Percentiles rank a stretch among this genome's conserved stretches.
These are phyloP conservation scores for Gomphus bonarii DNA, from an alignment of 1,284 basidiomycete genomes.

Conservation along the genomic window DNA sequence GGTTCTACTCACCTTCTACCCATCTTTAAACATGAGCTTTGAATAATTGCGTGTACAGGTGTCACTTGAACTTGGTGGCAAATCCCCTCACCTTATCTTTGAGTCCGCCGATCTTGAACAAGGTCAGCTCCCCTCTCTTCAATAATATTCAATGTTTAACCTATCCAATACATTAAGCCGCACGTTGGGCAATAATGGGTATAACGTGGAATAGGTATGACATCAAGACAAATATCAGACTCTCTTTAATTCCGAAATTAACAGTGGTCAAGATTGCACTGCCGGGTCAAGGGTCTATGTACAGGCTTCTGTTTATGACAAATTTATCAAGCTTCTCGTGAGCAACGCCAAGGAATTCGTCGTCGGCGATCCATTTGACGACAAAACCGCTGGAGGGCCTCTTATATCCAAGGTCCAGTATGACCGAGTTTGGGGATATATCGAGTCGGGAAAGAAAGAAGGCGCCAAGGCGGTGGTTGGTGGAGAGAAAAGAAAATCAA, in stretches of 20 bases:
- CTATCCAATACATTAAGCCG: conserved; percentile 37
- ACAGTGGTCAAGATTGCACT: conserved; percentile 77
- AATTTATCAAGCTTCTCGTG: conserved; percentile 63
- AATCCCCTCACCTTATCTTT: conserved; percentile 85
- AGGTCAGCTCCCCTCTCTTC: conserved; percentile 30
- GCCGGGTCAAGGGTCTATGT: conserved; percentile 81
- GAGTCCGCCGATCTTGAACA: conserved; percentile 78
- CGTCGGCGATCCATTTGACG: conserved; percentile 76
- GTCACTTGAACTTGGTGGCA: conserved; percentile 90
- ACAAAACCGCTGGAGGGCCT: conserved; percentile 67
- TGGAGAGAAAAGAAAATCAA: conserved; percentile 58
- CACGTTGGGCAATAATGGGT: conserved; percentile 76
- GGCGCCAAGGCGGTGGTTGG: conserved; percentile 78
- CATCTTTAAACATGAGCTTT: background rate
- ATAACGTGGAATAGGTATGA: conserved; percentile 54
- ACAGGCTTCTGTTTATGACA: conserved; percentile 77
- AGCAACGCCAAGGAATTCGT: conserved; percentile 57
- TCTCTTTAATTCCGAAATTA: background rate
- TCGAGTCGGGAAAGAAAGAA: conserved; percentile 76
- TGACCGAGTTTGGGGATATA: conserved; percentile 84
- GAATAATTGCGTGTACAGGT: conserved; percentile 38
- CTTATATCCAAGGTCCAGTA: conserved; percentile 80
- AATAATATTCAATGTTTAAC: background rate
- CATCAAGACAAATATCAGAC: background rate
- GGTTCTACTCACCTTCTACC: conserved; percentile 20